Base-by-base conservation (phyloP, 306 rosid genomes). In the Fragaria vesca region DNA sequence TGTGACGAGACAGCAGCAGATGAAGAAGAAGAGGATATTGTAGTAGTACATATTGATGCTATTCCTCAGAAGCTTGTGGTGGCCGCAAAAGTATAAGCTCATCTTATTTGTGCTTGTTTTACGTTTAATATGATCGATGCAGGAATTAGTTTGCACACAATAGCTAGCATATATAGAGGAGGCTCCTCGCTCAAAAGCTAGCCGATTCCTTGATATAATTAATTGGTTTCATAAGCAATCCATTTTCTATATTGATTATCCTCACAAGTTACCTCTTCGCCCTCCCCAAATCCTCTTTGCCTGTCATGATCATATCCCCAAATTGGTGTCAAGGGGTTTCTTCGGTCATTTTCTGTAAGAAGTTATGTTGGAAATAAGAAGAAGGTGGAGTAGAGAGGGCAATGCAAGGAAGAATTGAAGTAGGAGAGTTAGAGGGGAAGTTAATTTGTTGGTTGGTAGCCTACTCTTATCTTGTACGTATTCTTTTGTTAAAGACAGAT, bases 391-490 rank as follows among this genome's bases (percentile, higher is more conserved):
- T 74, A 10, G 34, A 63, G 79, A 76, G 72, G 78, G 67, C 52
- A 73, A 36, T 58, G 68, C 36, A 62, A 62, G 47, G 24, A 66
- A 36, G 47, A 66, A 8, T 34, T 17, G 76, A 40, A 50, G 81
- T 77, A 51, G 84, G 79, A 88, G 80, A 80, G 85, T 71, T 89
- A 81, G 86, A 84, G 75, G 84, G 83, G 91, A 81, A 81, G 86
- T 78, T 80, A 80, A 72, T 87, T 54, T 83, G 83, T 45, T 69
- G 78, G 89, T 91, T 84, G 93, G 91, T 87, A 90, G 87, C 97
- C 91, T 84, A 86, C 90, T 74, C 90, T 85, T 81, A 81, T 86
- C 80, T 65, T 42, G 61, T 72, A 81, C 72, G 85, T 79, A 77
- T 80, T 80, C 76, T 67, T 48, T 51, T 60, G 72, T 32, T 32